A percentile compares a stretch with the other conserved stretches of the same genome.
Evolutionary conservation across 2,329 filamentous ascomycete genomes (phyloP).

Genomic region (Claviceps arundinis): DNA sequence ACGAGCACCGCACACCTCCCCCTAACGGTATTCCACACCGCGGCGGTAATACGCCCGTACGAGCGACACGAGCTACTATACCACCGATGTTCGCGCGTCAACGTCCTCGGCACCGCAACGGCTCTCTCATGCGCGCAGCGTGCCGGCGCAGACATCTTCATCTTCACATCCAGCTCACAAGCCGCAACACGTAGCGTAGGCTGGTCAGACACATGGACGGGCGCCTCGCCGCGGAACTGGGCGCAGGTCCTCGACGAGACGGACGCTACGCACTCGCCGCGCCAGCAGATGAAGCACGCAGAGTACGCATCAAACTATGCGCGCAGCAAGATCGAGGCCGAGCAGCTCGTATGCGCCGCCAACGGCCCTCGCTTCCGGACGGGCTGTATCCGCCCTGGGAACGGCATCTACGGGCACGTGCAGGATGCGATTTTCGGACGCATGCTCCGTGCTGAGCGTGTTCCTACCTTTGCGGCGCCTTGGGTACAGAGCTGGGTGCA

Average conservation of each 20-base stretch:
- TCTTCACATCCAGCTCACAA: conserved; percentile 37
- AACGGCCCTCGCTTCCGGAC: conserved; percentile 32
- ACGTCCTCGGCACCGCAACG: conserved; percentile 35
- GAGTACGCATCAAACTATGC: conserved; percentile 39
- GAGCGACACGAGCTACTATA: conserved; percentile 34
- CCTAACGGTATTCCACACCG: conserved; percentile 44
- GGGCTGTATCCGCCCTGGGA: conserved; percentile 39
- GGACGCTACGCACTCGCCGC: conserved; percentile 28
- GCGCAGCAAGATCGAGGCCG: conserved; percentile 36
- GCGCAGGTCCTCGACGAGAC: conserved; percentile 32
- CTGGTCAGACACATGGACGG: conserved; percentile 27
- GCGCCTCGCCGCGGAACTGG: conserved; percentile 23
- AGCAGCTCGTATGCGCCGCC: conserved; percentile 33
- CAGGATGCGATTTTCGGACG: conserved; percentile 19
- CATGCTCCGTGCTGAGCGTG: conserved; percentile 23
- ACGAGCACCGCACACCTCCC: conserved; percentile 26
- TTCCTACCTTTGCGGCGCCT: conserved; percentile 29
- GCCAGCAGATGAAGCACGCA: conserved; percentile 16
- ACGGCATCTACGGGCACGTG: conserved; percentile 37
- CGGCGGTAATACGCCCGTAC: conserved; percentile 37
- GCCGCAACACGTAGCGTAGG: conserved; percentile 27
- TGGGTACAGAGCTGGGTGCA: conserved; percentile 37
- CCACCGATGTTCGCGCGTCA: conserved; percentile 31
- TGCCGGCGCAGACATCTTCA: conserved; percentile 34
- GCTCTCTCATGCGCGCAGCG: conserved; percentile 32